These are phyloP conservation scores for Thielaviopsis musarum DNA, from an alignment of 2,329 filamentous ascomycete species.

Conservation along the genomic window DNA sequence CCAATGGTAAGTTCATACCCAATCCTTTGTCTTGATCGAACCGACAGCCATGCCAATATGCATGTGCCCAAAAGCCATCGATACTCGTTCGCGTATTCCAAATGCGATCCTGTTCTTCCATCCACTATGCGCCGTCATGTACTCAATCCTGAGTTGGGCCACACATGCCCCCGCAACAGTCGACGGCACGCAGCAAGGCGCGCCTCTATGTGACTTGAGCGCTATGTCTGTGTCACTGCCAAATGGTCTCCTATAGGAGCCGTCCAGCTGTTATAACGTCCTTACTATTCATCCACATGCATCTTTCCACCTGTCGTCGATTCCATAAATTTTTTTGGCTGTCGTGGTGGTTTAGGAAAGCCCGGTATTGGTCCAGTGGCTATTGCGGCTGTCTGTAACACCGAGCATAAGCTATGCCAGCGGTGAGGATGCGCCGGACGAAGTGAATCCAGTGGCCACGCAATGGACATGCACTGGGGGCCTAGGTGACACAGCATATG, in stretches of 20 bases:
- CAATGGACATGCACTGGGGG: background rate
- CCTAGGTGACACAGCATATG: background rate
- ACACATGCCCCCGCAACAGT: background rate
- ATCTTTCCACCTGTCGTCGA: background rate
- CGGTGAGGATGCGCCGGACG: background rate
- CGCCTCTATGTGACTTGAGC: background rate
- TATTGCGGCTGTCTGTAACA: background rate
- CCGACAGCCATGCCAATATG: constrained; percentile 11
- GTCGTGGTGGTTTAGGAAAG: background rate
- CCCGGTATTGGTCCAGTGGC: background rate
- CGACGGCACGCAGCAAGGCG: background rate
- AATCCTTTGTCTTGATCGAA: constrained; percentile 18
- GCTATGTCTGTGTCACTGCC: background rate
- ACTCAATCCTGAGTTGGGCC: background rate
- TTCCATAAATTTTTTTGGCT: background rate
- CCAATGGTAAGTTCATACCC: constrained; percentile 77
- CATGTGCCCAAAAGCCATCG: background rate
- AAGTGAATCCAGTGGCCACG: background rate
- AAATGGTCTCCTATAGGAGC: background rate
- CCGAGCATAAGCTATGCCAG: background rate
- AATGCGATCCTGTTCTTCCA: background rate
- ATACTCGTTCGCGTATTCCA: background rate
- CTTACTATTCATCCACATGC: background rate
- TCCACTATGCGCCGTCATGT: background rate
- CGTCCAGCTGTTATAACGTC: background rate